Conservation (phyloP, 2,329 filamentous ascomycete genomes). For the Xylariaceae sp. region DNA sequence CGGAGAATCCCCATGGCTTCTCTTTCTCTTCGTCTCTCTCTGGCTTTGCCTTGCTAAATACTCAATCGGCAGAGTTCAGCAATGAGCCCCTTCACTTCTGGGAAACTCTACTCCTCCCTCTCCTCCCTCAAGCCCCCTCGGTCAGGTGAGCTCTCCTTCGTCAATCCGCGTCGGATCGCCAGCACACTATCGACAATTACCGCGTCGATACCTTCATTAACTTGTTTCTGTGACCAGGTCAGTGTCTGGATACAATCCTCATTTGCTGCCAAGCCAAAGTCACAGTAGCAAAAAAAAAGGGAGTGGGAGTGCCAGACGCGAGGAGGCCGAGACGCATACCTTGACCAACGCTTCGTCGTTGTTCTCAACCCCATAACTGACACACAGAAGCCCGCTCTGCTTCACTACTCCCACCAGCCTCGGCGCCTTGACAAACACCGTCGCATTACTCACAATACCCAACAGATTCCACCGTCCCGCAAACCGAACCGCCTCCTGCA, state of each 20-base stretch:
- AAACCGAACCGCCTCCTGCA: conserved; percentile 95
- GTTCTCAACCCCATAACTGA: conserved; percentile 88
- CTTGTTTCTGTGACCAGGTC: conserved; percentile 61
- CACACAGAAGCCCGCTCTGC: conserved; percentile 87
- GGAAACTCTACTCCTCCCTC: too few relatives aligned
- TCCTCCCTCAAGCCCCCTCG: too few relatives aligned
- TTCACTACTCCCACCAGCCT: conserved; percentile 89
- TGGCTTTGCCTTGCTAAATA: too few relatives aligned
- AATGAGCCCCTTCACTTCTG: too few relatives aligned
- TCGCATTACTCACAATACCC: conserved; percentile 84
- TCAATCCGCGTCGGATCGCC: conserved; percentile 86
- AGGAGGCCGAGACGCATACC: conserved; percentile 46
- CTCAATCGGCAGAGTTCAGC: too few relatives aligned
- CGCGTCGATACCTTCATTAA: conserved; percentile 92
- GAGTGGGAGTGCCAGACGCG: neutral
- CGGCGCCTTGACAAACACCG: conserved; percentile 84
- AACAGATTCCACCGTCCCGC: conserved; percentile 92
- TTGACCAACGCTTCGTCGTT: conserved; percentile 84
- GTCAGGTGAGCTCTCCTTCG: conserved; percentile 33
- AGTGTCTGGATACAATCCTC: conserved; percentile 11
- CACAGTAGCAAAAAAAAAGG: neutral
- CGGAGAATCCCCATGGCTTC: too few relatives aligned
- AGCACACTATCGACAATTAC: conserved; percentile 96
- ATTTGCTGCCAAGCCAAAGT: conserved; percentile 7
- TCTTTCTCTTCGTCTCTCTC: too few relatives aligned